Percentiles rank a stretch among this genome's conserved stretches.
Conservation (phyloP, 305 asterid species). For the Fraxinus angustifolia region DNA sequence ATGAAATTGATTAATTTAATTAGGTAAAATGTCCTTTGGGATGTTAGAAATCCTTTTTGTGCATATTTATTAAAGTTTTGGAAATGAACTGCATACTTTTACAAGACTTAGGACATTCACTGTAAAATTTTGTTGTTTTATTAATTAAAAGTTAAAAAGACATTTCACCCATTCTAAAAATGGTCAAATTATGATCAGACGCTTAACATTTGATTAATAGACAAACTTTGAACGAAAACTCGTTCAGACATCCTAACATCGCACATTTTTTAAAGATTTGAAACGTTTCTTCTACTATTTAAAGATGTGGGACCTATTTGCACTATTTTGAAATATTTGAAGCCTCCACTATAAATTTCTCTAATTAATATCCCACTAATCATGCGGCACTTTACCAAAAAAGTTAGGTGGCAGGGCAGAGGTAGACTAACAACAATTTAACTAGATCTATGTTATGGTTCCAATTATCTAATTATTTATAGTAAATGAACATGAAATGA, state of each 20-base stretch:
- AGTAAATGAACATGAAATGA: background rate
- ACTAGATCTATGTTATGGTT: background rate
- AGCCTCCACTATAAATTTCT: background rate
- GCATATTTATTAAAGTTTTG: background rate
- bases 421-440: background rate
- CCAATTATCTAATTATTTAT: background rate
- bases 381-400: background rate
- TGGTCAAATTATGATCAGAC: background rate
- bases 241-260: background rate
- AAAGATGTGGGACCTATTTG: background rate
- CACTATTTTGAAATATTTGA: background rate
- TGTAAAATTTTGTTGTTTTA: too few relatives aligned
- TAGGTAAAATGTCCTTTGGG: background rate
- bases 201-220: background rate
- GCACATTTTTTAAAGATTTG: background rate
- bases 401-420: background rate
- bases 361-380: background rate
- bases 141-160: background rate
- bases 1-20: too few relatives aligned
- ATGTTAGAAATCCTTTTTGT: background rate
- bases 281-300: background rate
- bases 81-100: background rate
- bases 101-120: background rate
- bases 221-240: background rate
- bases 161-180: background rate